Base-by-base conservation (phyloP, 805 yeast species). In the Sungouiella thailandica region DNA sequence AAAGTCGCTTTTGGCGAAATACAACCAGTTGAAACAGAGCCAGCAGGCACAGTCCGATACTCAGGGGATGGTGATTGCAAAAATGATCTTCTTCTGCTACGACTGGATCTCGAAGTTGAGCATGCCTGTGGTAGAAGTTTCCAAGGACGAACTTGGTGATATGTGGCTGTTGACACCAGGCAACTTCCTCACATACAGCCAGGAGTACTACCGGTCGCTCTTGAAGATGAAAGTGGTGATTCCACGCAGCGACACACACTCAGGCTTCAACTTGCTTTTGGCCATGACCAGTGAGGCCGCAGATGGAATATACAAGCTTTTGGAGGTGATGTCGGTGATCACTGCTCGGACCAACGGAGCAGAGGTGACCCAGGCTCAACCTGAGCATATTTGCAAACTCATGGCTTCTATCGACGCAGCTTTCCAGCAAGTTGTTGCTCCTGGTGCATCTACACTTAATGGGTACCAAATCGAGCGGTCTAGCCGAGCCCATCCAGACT, bases 1-100 rank as follows among this genome's bases (percentile, higher is more conserved):
- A n/a, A 43, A 50, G 13, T 46, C 43, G 34, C 44, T 55, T 12
- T 44, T 55, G 11, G 29, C 43, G 28, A 52, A 51, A 40, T 54
- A 52, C 38, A 44, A 42, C 18, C 29, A 40, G 16, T 24, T 45
- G 19, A 40, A 51, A 35, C 47, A 38, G 28, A 23, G 35, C 25
- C 37, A 31, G 23, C 32, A 25, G 23, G 35, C 33, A 29, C 31
- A 37, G 23, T 46, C 46, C n/a, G 51, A 47, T 25, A 39, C 47
- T 17, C 37, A 32, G n/a, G 51, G 51, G 12, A 43, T 47, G 17
- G 34, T 40, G 17, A 28, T 43, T 14, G 51, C 51, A 18, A 46
- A 41, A 25, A 40, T 39, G 34, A 29, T 47, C 15, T 47, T 47
- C 28, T 47, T 43, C 27, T 41, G 40, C 35, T 45, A 43, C 28